phyloP scores from a whole-genome alignment of 257 asterid species.

The Solanum bukasovii region DNA sequence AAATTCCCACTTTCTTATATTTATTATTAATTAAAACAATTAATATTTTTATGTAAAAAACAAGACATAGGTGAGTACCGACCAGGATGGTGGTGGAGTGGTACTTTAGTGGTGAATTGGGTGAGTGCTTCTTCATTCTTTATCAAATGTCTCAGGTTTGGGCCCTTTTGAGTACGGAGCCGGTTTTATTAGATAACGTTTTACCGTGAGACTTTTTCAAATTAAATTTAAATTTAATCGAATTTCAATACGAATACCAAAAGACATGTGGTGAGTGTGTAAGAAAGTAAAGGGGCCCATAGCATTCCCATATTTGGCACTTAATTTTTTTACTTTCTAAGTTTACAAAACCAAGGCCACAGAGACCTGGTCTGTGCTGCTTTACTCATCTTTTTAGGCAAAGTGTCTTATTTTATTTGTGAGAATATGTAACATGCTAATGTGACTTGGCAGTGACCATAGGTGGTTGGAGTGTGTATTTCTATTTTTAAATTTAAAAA shows the following conservation, averaged over 20 bases:
- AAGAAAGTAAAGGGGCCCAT: neutral
- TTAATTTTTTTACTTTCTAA: neutral
- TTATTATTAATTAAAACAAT: neutral
- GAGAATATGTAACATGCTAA: neutral
- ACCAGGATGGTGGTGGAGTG: neutral
- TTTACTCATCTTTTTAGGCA: neutral
- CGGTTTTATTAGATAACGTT: fast-evolving
- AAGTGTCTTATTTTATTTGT: neutral
- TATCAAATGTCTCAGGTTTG: too few species aligned
- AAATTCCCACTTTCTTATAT: neutral
- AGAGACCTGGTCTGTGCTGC: neutral
- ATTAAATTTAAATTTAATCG: too few species aligned
- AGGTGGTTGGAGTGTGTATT: neutral
- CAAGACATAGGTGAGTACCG: too few species aligned
- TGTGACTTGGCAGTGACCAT: neutral
- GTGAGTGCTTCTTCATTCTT: too few species aligned
- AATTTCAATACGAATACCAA: fast-evolving
- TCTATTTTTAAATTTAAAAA: neutral
- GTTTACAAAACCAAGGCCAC: neutral
- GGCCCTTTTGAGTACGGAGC: fast-evolving
- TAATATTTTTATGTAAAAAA: too few species aligned
- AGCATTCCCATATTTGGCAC: neutral
- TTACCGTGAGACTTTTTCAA: fast-evolving
- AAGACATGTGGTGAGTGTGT: neutral
- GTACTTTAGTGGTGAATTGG: too few species aligned